These are phyloP conservation scores for Populus tremula DNA, from an alignment of 345 rosid genomes.

Conservation along the genomic window DNA sequence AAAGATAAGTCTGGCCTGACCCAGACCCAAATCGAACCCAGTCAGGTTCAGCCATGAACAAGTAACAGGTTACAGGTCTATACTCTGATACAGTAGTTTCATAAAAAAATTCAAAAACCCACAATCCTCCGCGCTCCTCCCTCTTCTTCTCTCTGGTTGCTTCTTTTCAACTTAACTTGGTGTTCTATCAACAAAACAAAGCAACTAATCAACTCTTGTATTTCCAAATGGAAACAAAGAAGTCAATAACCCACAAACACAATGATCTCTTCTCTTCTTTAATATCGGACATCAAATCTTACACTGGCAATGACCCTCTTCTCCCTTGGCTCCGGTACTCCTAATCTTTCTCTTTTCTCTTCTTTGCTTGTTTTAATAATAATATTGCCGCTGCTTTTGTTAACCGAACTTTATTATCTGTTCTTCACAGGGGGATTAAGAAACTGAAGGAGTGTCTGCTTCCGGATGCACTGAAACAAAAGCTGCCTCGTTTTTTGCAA, in stretches of 20 bases:
- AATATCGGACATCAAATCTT: constrained; percentile 72
- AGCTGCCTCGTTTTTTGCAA: constrained; percentile 87
- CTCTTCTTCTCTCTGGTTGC: background rate
- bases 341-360: background rate
- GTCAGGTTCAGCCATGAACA: too few species aligned
- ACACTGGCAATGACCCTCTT: constrained; percentile 75
- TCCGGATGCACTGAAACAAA: constrained; percentile 48
- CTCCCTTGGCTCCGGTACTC: constrained; percentile 90
- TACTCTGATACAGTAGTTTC: too few species aligned
- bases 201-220: background rate
- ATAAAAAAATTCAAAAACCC: background rate
- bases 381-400: too few species aligned
- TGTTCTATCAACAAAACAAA: background rate
- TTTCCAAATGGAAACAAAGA: constrained; percentile 10
- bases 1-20: too few species aligned
- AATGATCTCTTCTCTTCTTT: constrained; percentile 60
- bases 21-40: too few species aligned
- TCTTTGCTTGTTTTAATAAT: background rate
- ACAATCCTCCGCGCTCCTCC: background rate
- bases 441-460: constrained; percentile 66
- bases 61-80: too few species aligned
- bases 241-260: constrained; percentile 32
- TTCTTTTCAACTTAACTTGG: background rate
- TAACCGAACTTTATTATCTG: background rate
- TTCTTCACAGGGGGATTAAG: constrained; percentile 58